Base-by-base conservation (phyloP, 148 eudicot species). In the Cornus controversa region DNA sequence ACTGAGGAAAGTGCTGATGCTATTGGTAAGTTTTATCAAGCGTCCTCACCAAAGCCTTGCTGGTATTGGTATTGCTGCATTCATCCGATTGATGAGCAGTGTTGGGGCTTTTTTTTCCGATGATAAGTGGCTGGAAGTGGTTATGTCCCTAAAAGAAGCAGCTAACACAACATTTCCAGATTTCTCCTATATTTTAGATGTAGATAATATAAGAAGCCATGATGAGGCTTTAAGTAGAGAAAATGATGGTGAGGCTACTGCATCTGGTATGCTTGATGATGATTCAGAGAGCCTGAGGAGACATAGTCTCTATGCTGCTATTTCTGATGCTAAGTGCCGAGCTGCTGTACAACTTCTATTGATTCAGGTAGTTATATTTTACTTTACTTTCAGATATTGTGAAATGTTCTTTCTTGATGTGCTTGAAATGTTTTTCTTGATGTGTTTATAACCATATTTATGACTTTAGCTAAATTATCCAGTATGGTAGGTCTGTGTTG, bases 11-110 rank as follows among this genome's bases (percentile, higher is more conserved):
- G 95, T 96, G 67, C 78, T 96, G 85, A 84, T 77, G 89, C 83
- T 93, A 68, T 84, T 96, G 69, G 98, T 93, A 81, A 92, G 93
- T 79, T 93, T 96, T 83, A 92, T 93, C 76, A 93, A 88, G 71
- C 94, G 98, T 70, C 97, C 99, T 69, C 99, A 96, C 79, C 98
- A 96, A 80, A 96, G 99, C 84, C 93, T 96, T 57, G 99, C 98
- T 79, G 99, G 99, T 72, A 96, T 96, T 23, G 98, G 99, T 69
- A 91, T 96, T 84, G 96, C 98, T 80, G 98, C 99, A 75, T 93
- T 89, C 84, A 95, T 93, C 76, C 95, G 98, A 76, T 83, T 96
- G 82, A 89, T 93, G 83, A 96, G 95, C 90, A 93, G 91, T 87
- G 91, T 98, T 80, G 99, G 99, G 79, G 91, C 91, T 40, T 84